Conservation (phyloP, 768 basidiomycete species). For the Xerocomellus chrysenteron region DNA sequence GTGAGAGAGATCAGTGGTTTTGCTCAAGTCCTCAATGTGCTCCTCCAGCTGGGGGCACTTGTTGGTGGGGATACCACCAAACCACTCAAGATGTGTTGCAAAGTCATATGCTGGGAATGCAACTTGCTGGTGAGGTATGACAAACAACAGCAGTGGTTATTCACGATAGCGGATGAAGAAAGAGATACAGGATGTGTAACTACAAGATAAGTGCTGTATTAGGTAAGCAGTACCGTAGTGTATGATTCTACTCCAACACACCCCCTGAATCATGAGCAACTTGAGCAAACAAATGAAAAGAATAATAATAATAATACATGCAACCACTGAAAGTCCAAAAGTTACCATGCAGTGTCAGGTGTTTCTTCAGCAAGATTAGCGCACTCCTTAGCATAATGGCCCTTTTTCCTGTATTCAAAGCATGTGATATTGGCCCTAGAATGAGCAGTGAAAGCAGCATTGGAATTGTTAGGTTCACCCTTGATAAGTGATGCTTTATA, state of each 20-base stretch:
- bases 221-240: too few species aligned
- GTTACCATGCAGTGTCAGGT: neutral
- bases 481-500: neutral
- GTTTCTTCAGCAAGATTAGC: neutral
- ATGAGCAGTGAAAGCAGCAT: neutral
- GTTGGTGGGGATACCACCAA: too few species aligned
- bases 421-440: neutral
- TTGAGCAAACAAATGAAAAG: neutral
- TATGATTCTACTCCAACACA: neutral
- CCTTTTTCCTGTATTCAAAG: conserved; percentile 1
- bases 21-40: too few species aligned
- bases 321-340: neutral
- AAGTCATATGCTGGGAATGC: too few species aligned
- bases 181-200: too few species aligned
- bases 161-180: too few species aligned
- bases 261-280: neutral
- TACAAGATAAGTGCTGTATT: too few species aligned
- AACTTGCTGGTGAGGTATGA: too few species aligned
- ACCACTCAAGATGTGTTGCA: too few species aligned
- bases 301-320: neutral
- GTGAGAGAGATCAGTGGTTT: too few species aligned
- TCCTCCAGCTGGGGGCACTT: too few species aligned
- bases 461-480: neutral
- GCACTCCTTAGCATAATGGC: conserved; percentile 12
- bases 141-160: too few species aligned